Percentiles rank a stretch among this genome's conserved stretches.
Conservation (phyloP, 1,284 basidiomycete species). For the Cryptococcus jaspeensis region DNA sequence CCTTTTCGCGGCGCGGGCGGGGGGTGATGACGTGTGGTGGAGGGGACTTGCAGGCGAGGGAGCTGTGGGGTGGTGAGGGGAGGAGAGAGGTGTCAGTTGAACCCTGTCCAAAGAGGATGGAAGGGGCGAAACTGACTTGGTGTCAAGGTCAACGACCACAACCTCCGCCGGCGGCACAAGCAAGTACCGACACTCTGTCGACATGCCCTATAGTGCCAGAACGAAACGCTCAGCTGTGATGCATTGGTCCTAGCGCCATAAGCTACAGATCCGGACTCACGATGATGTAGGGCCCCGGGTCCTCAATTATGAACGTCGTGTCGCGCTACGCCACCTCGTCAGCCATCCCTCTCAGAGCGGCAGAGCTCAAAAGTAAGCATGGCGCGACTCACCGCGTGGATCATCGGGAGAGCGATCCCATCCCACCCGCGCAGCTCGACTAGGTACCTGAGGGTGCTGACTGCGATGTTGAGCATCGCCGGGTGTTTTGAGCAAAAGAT, state of each 20-base stretch:
- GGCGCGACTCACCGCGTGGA: slow-evolving; percentile 66
- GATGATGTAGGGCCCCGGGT: slow-evolving; percentile 82
- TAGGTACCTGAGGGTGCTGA: slow-evolving; percentile 84
- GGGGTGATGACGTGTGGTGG: slow-evolving; percentile 75
- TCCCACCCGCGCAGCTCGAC: slow-evolving; percentile 93
- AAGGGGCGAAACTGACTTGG: slow-evolving; percentile 68
- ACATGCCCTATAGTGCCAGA: slow-evolving; percentile 61
- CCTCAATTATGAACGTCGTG: slow-evolving; percentile 50
- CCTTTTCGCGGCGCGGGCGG: slow-evolving; percentile 80
- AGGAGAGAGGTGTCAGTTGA: background rate
- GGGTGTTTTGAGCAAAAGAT: slow-evolving; percentile 88
- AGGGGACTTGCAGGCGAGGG: slow-evolving; percentile 69
- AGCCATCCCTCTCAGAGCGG: background rate
- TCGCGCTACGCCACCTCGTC: slow-evolving; percentile 29
- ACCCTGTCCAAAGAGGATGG: background rate
- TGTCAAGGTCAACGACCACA: slow-evolving; percentile 88
- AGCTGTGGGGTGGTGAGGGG: slow-evolving; percentile 16
- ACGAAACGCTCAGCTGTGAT: too few species aligned
- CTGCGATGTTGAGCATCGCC: slow-evolving; percentile 78
- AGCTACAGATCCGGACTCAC: slow-evolving; percentile 28
- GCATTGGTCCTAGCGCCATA: too few species aligned
- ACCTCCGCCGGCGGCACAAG: slow-evolving; percentile 74
- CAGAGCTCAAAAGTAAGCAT: too few species aligned
- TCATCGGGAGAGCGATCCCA: slow-evolving; percentile 77
- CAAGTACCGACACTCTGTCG: slow-evolving; percentile 79